These are phyloP conservation scores for Diplosphaera chodatii DNA, from an alignment of 139 green algal genomes.

Conservation along the genomic window DNA sequence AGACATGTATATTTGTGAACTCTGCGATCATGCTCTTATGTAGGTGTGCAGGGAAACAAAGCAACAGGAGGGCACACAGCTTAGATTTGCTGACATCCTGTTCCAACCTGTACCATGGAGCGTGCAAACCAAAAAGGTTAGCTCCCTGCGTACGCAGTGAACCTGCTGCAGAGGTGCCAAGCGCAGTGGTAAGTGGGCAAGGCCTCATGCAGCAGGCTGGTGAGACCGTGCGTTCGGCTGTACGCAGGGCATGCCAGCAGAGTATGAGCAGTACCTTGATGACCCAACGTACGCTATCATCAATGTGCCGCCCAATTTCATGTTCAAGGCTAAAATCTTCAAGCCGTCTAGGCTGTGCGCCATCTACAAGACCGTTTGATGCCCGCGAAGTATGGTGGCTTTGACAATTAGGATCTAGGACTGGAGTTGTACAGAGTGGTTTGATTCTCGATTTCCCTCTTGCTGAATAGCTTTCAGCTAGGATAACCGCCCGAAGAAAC, in stretches of 20 bases:
- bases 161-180: too few species aligned
- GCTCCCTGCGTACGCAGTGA: too few species aligned
- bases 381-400: too few species aligned
- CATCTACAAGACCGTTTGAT: conserved; percentile 12
- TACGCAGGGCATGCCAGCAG: conserved; percentile 14
- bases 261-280: conserved; percentile 30
- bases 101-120: conserved; percentile 32
- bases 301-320: conserved; percentile 36
- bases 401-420: too few species aligned
- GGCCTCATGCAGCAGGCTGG: too few species aligned
- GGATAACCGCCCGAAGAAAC: too few species aligned
- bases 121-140: conserved; percentile 4
- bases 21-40: not conserved
- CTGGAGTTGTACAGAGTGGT: too few species aligned
- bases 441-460: too few species aligned
- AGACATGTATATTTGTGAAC: too few species aligned
- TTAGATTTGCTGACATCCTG: conserved; percentile 8
- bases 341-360: conserved; percentile 24
- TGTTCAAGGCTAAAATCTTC: conserved; percentile 42
- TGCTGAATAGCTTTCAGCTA: too few species aligned
- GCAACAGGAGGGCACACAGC: conserved; percentile 2
- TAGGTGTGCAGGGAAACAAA: conserved; percentile 10
- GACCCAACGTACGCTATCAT: conserved; percentile 26
- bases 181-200: too few species aligned
- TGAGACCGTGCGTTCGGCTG: too few species aligned